Evolutionary conservation across 2,329 filamentous ascomycete genomes (phyloP).

Genomic region (Bipolaris cookei): DNA sequence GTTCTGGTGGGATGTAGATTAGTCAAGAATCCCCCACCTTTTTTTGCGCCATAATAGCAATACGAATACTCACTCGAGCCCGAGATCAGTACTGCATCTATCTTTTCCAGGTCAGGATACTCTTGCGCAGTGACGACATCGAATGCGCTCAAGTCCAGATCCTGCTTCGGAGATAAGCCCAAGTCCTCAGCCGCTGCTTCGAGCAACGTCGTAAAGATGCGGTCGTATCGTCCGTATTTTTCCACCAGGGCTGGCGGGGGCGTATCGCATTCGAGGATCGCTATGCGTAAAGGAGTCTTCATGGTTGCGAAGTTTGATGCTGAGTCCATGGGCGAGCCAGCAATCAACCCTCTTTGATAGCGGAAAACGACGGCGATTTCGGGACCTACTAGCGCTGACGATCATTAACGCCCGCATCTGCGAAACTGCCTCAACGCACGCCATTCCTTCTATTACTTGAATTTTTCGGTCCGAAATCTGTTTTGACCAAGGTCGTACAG

Average conservation of each 20-base stretch:
- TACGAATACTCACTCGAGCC: conserved; percentile 63
- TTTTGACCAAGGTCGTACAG: neutral
- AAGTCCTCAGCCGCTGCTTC: conserved; percentile 59
- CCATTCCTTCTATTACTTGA: neutral
- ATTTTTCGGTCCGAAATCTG: neutral
- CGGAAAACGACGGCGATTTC: conserved; percentile 22
- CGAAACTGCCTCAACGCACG: conserved; percentile 5
- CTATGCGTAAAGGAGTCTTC: conserved; percentile 69
- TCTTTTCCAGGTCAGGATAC: conserved; percentile 74
- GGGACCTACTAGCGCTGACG: conserved; percentile 19
- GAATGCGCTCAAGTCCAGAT: conserved; percentile 67
- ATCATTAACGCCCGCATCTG: conserved; percentile 6
- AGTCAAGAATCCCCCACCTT: conserved; percentile 16
- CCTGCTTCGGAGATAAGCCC: conserved; percentile 48
- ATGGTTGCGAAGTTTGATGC: conserved; percentile 23
- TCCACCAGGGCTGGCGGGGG: conserved; percentile 69
- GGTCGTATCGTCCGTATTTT: conserved; percentile 75
- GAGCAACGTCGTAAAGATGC: conserved; percentile 61
- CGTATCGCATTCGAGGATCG: conserved; percentile 86
- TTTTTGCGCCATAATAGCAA: neutral
- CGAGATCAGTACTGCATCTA: conserved; percentile 84
- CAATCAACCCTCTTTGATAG: conserved; percentile 1
- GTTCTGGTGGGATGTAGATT: conserved; percentile 53
- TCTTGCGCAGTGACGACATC: conserved; percentile 71
- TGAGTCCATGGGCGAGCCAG: neutral